Base-by-base conservation (phyloP, 768 basidiomycete species). In the Pleurotus citrinopileatus region DNA sequence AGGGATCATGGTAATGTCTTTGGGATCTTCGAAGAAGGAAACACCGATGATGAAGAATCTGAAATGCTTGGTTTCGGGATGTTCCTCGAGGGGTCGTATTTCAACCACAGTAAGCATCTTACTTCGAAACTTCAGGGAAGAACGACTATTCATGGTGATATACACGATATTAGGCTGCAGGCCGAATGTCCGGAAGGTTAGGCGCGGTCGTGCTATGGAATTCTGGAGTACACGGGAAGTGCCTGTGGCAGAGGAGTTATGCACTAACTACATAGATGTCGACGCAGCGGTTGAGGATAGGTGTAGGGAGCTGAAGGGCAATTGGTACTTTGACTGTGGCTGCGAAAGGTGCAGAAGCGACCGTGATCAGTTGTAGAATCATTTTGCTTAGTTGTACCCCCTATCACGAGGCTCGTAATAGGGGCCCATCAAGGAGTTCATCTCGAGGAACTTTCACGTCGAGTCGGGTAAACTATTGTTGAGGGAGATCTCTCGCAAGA, bases 21-120 rank as follows among this genome's bases (percentile, higher is more conserved):
- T 56, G 86, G 86, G 13, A 77, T 88, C 42, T 87, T 82, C 81
- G 77, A 69, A 40, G 65, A 77, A 34, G 73, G 73, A 45, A 20
- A 25, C 12, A 17, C 19, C 9, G 32, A n/a, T 12, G 48, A 51
- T 32, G 48, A 51, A 7, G 48, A 51, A 37, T 17, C n/a, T 25
- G 83, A 84, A 65, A 82, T 86, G 84, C 62, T 86, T 17, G 85
- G 85, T 20, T 88, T 82, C 78, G 82, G 77, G 3, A 71, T 85
- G 57, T 87, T 82, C 65, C 65, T 77, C 4, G 76, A 75, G 45
- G 83, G 77, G 0, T 84, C 84, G 17, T 86, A 81, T 66, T 88
- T 87, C 62, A 88, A 88, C 58, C 86, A 88, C 61, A 75, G 86
- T 85, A 36, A 44, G 73, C 67, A 29, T 3, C 22, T 25, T 43